Conservation (phyloP, 306 rosid genomes). For the Fragaria iinumae region DNA sequence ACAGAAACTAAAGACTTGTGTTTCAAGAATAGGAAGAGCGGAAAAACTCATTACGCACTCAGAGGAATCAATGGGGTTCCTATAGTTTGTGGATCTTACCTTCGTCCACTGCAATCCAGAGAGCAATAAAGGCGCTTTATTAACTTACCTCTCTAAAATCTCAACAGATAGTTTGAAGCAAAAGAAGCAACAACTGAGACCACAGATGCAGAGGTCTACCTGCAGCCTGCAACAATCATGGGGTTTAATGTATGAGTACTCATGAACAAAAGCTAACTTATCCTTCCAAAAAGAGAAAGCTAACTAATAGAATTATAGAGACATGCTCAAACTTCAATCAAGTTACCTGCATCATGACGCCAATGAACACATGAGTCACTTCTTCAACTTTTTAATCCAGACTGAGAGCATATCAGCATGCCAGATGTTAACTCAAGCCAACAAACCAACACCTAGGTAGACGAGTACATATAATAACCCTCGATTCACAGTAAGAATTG, state of each 20-base stretch:
- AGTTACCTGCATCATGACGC: slow-evolving; percentile 6
- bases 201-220: slow-evolving; percentile 5
- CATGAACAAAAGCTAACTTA: neutral
- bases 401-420: neutral
- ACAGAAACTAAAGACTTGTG: neutral
- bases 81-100: slow-evolving; percentile 18
- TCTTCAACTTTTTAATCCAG: neutral
- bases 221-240: slow-evolving; percentile 5
- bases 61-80: neutral
- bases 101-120: slow-evolving; percentile 9
- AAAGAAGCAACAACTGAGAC: slow-evolving; percentile 13
- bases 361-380: neutral
- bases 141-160: neutral
- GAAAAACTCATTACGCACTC: neutral
- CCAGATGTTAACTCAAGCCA: neutral
- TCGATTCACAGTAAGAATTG: neutral
- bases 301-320: neutral
- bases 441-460: neutral
- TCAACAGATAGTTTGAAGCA: neutral
- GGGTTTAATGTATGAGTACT: slow-evolving; percentile 1
- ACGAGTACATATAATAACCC: neutral
- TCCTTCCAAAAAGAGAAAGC: too few relatives aligned
- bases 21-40: neutral
- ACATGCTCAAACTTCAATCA: slow-evolving; percentile 9
- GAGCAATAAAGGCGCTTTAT: neutral